phyloP scores from a whole-genome alignment of 164 flowering plant genomes.

The Vitis rotundifolia region DNA sequence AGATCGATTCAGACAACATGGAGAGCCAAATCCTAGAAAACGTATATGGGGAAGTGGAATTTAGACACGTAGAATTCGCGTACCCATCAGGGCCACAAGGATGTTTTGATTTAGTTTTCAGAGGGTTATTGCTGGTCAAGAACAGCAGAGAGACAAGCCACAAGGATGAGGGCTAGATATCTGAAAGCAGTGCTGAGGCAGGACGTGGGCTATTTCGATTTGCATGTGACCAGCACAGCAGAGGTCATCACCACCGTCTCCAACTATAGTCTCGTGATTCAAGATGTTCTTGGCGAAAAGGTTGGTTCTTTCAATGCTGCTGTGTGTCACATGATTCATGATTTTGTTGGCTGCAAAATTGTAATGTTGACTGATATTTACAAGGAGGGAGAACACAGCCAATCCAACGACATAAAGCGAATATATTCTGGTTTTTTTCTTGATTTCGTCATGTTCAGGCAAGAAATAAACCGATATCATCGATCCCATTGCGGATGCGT shows the following conservation, averaged over 20 bases:
- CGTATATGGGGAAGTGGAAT: slow-evolving; percentile 66
- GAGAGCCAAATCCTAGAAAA: slow-evolving; percentile 53
- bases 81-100: slow-evolving; percentile 89
- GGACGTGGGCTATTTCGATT: slow-evolving; percentile 81
- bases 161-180: slow-evolving; percentile 68
- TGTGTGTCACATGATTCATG: too few species aligned
- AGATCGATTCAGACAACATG: slow-evolving; percentile 68
- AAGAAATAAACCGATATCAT: slow-evolving; percentile 68
- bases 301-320: slow-evolving; percentile 20
- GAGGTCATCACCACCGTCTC: slow-evolving; percentile 77
- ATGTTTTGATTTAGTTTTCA: too few species aligned
- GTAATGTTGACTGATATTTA: slow-evolving; percentile 69
- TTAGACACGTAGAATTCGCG: slow-evolving; percentile 62
- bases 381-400: slow-evolving; percentile 49
- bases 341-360: slow-evolving; percentile 52
- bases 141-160: slow-evolving; percentile 82
- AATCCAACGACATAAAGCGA: slow-evolving; percentile 48
- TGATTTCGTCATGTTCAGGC: slow-evolving; percentile 55
- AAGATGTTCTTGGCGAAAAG: slow-evolving; percentile 82
- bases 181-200: slow-evolving; percentile 81
- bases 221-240: slow-evolving; percentile 67
- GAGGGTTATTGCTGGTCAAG: slow-evolving; percentile 94
- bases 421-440: slow-evolving; percentile 44
- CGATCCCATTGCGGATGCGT: slow-evolving; percentile 70
- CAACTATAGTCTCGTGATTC: slow-evolving; percentile 77